Percentiles rank a stretch among this genome's conserved stretches.
These are phyloP conservation scores for Phellopilus nigrolimitatus DNA, from an alignment of 1,284 basidiomycete species.

Conservation along the genomic window DNA sequence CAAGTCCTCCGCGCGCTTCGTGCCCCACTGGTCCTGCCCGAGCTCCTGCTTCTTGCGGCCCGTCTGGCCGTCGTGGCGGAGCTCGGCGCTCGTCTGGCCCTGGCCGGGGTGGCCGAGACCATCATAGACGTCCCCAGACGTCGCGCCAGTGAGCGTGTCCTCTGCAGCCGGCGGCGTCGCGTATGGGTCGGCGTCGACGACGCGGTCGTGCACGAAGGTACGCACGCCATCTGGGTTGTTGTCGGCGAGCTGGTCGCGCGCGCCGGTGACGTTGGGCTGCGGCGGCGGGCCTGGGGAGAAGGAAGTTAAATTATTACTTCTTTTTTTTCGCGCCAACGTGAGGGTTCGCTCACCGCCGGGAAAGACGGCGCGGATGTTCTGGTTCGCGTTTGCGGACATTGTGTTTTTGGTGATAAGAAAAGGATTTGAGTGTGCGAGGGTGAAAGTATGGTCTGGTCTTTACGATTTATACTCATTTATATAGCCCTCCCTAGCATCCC, in stretches of 20 bases:
- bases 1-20: constrained; percentile 1
- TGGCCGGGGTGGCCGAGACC: constrained; percentile 30
- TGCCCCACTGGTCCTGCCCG: constrained; percentile 22
- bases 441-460: neutral
- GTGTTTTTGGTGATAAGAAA: neutral
- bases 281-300: neutral
- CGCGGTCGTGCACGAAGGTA: constrained; percentile 15
- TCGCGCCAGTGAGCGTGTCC: constrained; percentile 27
- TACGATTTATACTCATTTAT: neutral
- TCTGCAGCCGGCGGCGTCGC: constrained; percentile 17
- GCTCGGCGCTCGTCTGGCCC: constrained; percentile 31
- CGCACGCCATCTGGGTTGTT: constrained; percentile 11
- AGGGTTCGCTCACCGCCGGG: neutral
- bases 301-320: too few species aligned
- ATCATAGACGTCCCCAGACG: constrained; percentile 32
- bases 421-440: neutral
- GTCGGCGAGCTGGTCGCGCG: constrained; percentile 10
- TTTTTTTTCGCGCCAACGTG: neutral
- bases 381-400: neutral
- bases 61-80: constrained; percentile 30
- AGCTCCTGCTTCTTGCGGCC: constrained; percentile 28
- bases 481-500: neutral
- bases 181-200: constrained; percentile 22
- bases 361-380: neutral
- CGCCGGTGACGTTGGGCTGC: constrained; percentile 8